Evolutionary conservation across 2,329 filamentous ascomycete species (phyloP).

Genomic region (Thyridium curvatum): DNA sequence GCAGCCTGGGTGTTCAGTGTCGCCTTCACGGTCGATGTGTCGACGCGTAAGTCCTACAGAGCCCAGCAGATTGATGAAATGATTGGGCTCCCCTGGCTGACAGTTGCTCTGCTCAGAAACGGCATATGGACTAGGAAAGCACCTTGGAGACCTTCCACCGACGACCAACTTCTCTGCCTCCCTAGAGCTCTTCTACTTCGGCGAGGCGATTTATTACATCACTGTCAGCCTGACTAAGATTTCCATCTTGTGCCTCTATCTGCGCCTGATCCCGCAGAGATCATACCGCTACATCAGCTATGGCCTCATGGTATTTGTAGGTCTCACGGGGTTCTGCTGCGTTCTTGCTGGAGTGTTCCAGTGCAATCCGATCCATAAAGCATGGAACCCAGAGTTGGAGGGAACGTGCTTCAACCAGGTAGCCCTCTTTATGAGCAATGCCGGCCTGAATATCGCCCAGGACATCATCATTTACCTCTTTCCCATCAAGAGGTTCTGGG

Average conservation of each 20-base stretch:
- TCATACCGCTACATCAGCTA: conserved; percentile 19
- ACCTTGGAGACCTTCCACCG: too few relatives aligned
- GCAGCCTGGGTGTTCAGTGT: too few relatives aligned
- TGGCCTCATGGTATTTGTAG: conserved; percentile 16
- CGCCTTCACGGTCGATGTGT: too few relatives aligned
- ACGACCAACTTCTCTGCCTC: too few relatives aligned
- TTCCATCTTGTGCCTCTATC: conserved; percentile 23
- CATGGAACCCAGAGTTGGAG: conserved; percentile 2
- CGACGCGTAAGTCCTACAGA: too few relatives aligned
- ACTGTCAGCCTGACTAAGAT: conserved; percentile 21
- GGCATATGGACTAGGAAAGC: too few relatives aligned
- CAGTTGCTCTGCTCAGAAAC: too few relatives aligned
- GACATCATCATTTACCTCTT: conserved; percentile 1
- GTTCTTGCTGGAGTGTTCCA: conserved; percentile 6
- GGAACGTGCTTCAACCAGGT: conserved; percentile 1
- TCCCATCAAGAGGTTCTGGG: background rate
- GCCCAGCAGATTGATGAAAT: too few relatives aligned
- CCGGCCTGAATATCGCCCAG: background rate
- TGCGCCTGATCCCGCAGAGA: conserved; percentile 24
- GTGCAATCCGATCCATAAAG: conserved; percentile 5
- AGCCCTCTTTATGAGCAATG: background rate
- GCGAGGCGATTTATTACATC: conserved; percentile 24
- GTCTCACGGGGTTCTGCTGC: conserved; percentile 1
- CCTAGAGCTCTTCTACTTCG: conserved; percentile 23
- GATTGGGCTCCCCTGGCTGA: too few relatives aligned